A percentile compares a stretch with the other conserved stretches of the same genome.
Conservation (phyloP, 164 flowering plant species). For the Vitis riparia region DNA sequence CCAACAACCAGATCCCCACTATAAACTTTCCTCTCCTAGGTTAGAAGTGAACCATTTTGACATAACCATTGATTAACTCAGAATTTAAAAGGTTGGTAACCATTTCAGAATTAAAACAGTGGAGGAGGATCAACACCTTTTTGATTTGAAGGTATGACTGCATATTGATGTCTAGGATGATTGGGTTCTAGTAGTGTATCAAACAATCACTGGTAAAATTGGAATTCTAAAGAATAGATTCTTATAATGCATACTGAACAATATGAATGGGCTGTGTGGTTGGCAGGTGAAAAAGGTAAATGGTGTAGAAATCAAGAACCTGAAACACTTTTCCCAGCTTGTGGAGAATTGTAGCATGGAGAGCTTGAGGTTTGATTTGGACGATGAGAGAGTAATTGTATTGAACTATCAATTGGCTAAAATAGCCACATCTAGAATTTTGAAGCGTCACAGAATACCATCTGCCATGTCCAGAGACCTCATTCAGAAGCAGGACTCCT, state of each 20-base stretch:
- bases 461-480: slow-evolving; percentile 75
- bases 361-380: slow-evolving; percentile 80
- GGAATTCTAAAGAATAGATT: no score
- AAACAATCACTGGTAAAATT: no score
- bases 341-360: slow-evolving; percentile 61
- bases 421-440: slow-evolving; percentile 71
- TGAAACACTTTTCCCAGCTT: slow-evolving; percentile 70
- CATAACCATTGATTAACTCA: no score
- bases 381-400: slow-evolving; percentile 79
- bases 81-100: no score
- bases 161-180: no score
- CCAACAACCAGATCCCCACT: background rate
- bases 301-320: slow-evolving; percentile 66
- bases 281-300: slow-evolving; percentile 77
- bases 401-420: slow-evolving; percentile 63
- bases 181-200: no score
- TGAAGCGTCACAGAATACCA: slow-evolving; percentile 86
- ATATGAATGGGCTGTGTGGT: background rate
- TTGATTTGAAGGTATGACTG: no score
- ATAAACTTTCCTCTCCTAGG: background rate
- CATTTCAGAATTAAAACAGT: no score
- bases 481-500: slow-evolving; percentile 23
- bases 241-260: background rate
- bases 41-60: no score
- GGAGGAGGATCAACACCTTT: no score